phyloP scores from a whole-genome alignment of 1,284 basidiomycete genomes.

The Ganoderma boninense region DNA sequence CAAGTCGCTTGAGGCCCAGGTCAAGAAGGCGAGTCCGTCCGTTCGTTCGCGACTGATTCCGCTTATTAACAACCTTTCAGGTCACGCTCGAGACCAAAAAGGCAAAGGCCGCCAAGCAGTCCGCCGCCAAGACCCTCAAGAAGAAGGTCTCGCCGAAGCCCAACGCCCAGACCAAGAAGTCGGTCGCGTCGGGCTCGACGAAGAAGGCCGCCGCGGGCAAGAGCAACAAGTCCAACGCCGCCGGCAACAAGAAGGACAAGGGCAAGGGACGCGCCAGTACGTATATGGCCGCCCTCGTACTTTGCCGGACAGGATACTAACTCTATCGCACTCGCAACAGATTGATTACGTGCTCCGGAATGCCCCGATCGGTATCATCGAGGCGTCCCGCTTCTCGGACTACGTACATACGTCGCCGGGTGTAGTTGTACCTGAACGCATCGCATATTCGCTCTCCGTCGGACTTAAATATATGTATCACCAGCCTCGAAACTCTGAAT shows the following conservation, averaged over 20 bases:
- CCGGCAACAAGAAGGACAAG: not conserved
- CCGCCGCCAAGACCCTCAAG: not conserved
- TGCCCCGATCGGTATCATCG: not conserved
- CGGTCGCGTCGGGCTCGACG: not conserved
- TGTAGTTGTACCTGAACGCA: too few species aligned
- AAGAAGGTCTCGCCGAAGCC: not conserved
- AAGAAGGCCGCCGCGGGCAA: not conserved
- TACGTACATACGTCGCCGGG: constrained; percentile 1
- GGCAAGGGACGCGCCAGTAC: not conserved
- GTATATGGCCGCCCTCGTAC: not conserved
- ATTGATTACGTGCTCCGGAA: not conserved
- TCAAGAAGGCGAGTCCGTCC: not conserved
- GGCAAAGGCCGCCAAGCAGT: too few species aligned
- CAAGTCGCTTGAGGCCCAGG: constrained; percentile 3
- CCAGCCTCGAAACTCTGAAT: too few species aligned
- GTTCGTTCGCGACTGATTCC: not conserved
- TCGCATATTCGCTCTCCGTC: too few species aligned
- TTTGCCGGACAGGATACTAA: not conserved
- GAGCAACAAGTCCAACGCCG: not conserved
- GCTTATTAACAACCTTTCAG: not conserved
- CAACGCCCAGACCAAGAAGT: not conserved
- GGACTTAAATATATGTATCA: too few species aligned
- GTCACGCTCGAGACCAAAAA: not conserved
- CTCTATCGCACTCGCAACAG: not conserved
- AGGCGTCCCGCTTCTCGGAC: not conserved